Evolutionary conservation across 2,329 filamentous ascomycete species (phyloP).

Genomic region (Saccharata proteae): DNA sequence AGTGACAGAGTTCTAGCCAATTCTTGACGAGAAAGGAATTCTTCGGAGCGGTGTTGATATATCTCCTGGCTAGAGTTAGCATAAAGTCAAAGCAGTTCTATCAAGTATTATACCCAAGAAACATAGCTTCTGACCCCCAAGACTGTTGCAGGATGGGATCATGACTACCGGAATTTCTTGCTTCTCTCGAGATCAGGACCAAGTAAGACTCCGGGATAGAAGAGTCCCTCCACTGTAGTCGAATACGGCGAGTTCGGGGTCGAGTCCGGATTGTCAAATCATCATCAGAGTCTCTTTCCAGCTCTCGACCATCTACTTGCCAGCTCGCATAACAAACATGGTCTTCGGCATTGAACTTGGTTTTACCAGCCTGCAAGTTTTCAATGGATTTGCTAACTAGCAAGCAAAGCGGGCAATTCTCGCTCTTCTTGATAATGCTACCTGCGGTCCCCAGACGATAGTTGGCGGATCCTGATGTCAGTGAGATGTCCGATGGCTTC

Average conservation of each 20-base stretch:
- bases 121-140: conserved; percentile 1
- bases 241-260: conserved; percentile 7
- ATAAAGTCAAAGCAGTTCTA: too few relatives aligned
- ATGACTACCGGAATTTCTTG: too few relatives aligned
- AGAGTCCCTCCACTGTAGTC: conserved; percentile 3
- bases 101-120: too few relatives aligned
- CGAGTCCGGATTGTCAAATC: conserved; percentile 3
- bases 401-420: background rate
- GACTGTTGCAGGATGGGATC: background rate
- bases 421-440: background rate
- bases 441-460: too few relatives aligned
- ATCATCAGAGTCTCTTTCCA: background rate
- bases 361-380: background rate
- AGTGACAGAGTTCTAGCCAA: conserved; percentile 8
- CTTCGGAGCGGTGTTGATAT: conserved; percentile 1
- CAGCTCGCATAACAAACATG: conserved; percentile 6
- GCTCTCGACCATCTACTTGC: conserved; percentile 9
- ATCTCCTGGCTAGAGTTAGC: too few relatives aligned
- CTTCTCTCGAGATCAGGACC: conserved; percentile 7
- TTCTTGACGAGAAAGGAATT: conserved; percentile 5
- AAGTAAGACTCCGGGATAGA: conserved; percentile 3
- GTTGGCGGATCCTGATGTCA: too few relatives aligned
- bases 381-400: conserved; percentile 1
- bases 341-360: background rate
- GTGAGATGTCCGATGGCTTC: too few relatives aligned